Base-by-base conservation (phyloP, 176 grass and related monocot species). In the Zizania latifolia region DNA sequence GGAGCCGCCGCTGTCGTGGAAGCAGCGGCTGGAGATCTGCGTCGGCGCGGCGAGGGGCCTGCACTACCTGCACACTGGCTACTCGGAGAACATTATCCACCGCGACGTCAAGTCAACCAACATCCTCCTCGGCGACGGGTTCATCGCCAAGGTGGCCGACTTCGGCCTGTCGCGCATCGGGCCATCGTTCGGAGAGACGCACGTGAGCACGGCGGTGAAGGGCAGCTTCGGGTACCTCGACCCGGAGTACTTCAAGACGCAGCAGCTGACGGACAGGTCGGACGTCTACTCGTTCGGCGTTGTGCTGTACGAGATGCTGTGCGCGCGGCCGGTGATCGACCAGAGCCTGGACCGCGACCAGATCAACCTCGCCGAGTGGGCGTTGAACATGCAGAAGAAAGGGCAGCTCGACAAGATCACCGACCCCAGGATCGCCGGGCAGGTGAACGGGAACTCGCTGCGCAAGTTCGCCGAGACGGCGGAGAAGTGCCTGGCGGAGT, bases 241-340 rank as follows among this genome's bases (percentile, higher is more conserved):
- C 65, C 89, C 86, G 1, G 89, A 92, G 28, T 92, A 92, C 58
- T 88, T 92, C 78, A 94, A 88, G 59, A 94, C 85, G 61, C 88
- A 86, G 77, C 82, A 90, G 70, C 88, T 94, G 36, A 94, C 88
- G 15, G 84, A 94, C 78, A 81, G 84, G 0, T 94, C 92, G 1
- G 92, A 94, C 83, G 92, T 94, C 3, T 94, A 94, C 78, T 94
- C 92, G 39, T 94, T 94, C 48, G 92, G 92, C 15, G 92, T 94
- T 2, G 77, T 82, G 74, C 84, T 93, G 17, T 75, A 88, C 35
- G 91, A 93, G 78, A 85, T 94, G 38, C 71, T 94, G 27, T 94
- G 85, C 81, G 88, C 91, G 62, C 79, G 92, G 24, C 75, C 88
- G 27, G 92, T 94, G 30, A 90, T 94, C 59, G 85, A 94, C 73